Evolutionary conservation across 352 stramenopile species (phyloP).

Genomic region (Blastocystis sp.): DNA sequence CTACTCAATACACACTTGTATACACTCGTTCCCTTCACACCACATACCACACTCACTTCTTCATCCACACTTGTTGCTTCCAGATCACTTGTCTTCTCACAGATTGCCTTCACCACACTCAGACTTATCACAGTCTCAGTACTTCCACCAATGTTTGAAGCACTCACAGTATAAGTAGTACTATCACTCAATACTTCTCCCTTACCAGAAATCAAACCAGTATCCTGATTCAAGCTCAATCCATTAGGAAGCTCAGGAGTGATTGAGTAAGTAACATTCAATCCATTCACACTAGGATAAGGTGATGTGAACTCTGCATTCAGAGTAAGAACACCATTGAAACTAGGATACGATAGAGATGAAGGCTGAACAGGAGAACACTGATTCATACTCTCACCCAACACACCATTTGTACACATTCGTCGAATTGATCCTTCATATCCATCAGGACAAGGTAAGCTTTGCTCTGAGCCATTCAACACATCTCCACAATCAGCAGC

Average conservation of each 20-base stretch:
- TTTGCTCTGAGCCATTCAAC: not conserved
- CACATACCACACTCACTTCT: not conserved
- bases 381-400: not conserved
- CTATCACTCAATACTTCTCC: not conserved
- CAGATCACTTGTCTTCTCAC: not conserved
- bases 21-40: not conserved
- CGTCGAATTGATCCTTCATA: not conserved
- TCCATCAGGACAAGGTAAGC: not conserved
- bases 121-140: not conserved
- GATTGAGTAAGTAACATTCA: not conserved
- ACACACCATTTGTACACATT: not conserved
- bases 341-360: not conserved
- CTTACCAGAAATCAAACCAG: conserved; percentile 5
- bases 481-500: not conserved
- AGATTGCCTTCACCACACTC: not conserved
- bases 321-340: not conserved
- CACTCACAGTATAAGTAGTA: not conserved
- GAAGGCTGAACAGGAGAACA: not conserved
- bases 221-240: not conserved
- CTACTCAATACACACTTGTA: not conserved
- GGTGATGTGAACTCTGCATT: not conserved
- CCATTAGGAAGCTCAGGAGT: not conserved
- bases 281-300: not conserved
- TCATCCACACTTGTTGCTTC: not conserved
- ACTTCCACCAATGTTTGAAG: not conserved